Percentiles rank a stretch among this genome's conserved stretches.
Evolutionary conservation across 1,284 basidiomycete genomes (phyloP).

Genomic region (Puccinia polysora): DNA sequence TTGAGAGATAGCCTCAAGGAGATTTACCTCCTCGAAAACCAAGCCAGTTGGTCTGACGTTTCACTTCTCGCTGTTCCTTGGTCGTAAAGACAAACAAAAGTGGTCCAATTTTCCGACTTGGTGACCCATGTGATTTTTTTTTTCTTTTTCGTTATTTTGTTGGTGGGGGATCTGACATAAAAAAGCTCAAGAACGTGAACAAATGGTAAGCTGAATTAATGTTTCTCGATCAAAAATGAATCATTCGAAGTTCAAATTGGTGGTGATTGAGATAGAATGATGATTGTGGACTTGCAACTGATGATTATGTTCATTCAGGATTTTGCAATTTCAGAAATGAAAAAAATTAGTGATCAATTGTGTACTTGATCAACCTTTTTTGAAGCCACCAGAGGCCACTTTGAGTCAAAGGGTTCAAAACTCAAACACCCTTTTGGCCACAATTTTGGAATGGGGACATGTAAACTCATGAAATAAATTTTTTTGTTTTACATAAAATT

Average conservation of each 20-base stretch:
- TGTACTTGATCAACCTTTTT: too few species aligned
- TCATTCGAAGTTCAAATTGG: too few species aligned
- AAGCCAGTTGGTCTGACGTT: conserved; percentile 4
- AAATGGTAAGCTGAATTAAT: conserved; percentile 31
- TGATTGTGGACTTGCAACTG: too few species aligned
- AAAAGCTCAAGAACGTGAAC: conserved; percentile 14
- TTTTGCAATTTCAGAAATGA: conserved; percentile 26
- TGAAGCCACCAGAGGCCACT: too few species aligned
- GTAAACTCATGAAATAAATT: too few species aligned
- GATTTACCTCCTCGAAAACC: conserved; percentile 8
- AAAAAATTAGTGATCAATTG: conserved; percentile 31
- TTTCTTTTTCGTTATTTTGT: not conserved
- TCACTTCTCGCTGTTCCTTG: not conserved
- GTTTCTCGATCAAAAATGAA: too few species aligned
- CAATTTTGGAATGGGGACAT: too few species aligned
- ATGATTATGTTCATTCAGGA: conserved; percentile 6
- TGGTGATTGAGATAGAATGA: too few species aligned
- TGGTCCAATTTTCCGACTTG: not conserved
- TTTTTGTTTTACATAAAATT: too few species aligned
- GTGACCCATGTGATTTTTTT: not conserved
- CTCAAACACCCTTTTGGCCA: too few species aligned
- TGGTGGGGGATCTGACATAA: not conserved
- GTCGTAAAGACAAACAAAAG: not conserved
- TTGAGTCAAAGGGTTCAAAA: too few species aligned
- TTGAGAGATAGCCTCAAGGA: not conserved